Conservation (phyloP, 2,329 filamentous ascomycete species). For the Bipolaris zeicola region DNA sequence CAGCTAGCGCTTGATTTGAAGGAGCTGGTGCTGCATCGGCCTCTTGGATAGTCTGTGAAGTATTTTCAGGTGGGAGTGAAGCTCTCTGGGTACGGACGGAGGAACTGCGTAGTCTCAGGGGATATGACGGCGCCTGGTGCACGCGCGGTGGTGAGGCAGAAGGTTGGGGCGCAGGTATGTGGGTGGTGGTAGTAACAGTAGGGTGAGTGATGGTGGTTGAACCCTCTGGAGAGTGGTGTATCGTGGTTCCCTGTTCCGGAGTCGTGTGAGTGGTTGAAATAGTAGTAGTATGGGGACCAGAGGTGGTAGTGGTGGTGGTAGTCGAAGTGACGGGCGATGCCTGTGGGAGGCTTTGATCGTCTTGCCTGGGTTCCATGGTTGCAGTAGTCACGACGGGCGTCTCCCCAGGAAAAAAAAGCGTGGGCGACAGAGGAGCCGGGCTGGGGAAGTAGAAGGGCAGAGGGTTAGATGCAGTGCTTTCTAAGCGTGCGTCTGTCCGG, state of each 20-base stretch:
- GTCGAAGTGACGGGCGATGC: conserved; percentile 27
- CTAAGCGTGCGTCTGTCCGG: conserved; percentile 24
- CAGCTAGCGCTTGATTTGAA: conserved; percentile 2
- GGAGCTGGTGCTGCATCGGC: conserved; percentile 1
- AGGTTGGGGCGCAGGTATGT: conserved; percentile 17
- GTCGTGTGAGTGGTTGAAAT: conserved; percentile 32
- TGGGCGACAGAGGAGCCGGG: neutral
- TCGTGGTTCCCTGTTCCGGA: conserved; percentile 24
- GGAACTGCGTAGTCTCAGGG: conserved; percentile 26
- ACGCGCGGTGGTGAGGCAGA: conserved; percentile 15
- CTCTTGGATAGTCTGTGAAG: neutral
- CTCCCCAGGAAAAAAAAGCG: conserved; percentile 1
- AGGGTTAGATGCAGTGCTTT: conserved; percentile 11
- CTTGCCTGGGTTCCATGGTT: conserved; percentile 21
- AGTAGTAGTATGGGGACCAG: conserved; percentile 36
- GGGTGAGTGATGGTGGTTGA: conserved; percentile 36
- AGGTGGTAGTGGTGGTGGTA: conserved; percentile 33
- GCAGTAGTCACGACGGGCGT: neutral
- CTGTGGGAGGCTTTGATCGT: conserved; percentile 13
- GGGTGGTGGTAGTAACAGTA: conserved; percentile 38
- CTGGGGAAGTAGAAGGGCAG: conserved; percentile 8
- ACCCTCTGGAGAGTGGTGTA: conserved; percentile 29
- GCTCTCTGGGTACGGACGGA: conserved; percentile 40
- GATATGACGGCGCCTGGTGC: conserved; percentile 5
- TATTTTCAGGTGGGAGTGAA: conserved; percentile 8